Conservation (phyloP, 163 green algal species). For the Chlamydomonas reinhardtii region DNA sequence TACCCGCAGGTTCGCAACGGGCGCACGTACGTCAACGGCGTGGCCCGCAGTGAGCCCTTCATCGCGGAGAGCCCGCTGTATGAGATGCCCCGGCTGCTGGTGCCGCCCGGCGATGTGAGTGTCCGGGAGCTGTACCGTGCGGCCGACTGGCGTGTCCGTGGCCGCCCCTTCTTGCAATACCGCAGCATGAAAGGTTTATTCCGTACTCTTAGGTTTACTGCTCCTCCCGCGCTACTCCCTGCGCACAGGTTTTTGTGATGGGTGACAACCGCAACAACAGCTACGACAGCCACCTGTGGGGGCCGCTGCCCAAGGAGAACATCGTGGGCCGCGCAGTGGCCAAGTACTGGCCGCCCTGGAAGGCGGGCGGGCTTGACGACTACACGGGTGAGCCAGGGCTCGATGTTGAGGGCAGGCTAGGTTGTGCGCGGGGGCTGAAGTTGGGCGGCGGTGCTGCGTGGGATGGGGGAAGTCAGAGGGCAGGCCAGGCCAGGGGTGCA, state of each 20-base stretch:
- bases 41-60: constrained; percentile 85
- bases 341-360: constrained; percentile 93
- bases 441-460: too few relatives aligned
- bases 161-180: too few relatives aligned
- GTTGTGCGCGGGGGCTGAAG: too few relatives aligned
- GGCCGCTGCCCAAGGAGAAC: constrained; percentile 88
- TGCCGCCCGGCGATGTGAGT: constrained; percentile 83
- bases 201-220: too few relatives aligned
- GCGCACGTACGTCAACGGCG: constrained; percentile 91
- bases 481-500: too few relatives aligned
- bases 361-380: constrained; percentile 50
- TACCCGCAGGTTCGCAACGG: constrained; percentile 90
- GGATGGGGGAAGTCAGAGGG: too few relatives aligned
- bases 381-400: constrained; percentile 15
- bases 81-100: constrained; percentile 71
- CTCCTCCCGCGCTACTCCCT: too few relatives aligned
- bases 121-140: background rate
- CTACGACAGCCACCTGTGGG: constrained; percentile 97
- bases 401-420: too few relatives aligned
- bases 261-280: constrained; percentile 99
- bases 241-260: constrained; percentile 89
- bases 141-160: too few relatives aligned
- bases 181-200: too few relatives aligned
- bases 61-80: constrained; percentile 89
- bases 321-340: constrained; percentile 91